Conservation (phyloP, 208 protist genomes). For the Tetramitus jugosus region DNA sequence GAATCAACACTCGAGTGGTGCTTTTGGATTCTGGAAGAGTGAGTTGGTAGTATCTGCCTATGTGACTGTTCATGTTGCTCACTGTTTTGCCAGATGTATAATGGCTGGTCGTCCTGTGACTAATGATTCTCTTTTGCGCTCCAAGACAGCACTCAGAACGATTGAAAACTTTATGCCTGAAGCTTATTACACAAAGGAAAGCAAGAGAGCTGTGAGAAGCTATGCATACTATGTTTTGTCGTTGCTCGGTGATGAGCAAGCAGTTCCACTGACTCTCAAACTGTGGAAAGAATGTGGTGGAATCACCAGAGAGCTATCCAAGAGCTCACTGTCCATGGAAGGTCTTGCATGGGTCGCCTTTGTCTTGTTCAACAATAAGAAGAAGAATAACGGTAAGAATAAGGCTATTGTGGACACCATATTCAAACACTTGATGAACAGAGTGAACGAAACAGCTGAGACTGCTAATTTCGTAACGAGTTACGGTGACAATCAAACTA, state of each 20-base stretch:
- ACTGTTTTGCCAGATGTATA: not conserved
- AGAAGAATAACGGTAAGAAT: not conserved
- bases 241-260: not conserved
- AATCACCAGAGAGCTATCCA: no score
- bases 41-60: not conserved
- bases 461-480: not conserved
- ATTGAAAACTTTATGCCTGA: not conserved
- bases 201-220: not conserved
- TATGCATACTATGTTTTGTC: constrained; percentile 3
- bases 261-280: not conserved
- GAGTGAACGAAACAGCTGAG: not conserved
- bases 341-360: not conserved
- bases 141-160: not conserved
- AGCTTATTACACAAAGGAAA: not conserved
- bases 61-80: not conserved
- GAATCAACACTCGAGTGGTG: not conserved
- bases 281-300: not conserved
- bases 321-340: not conserved
- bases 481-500: not conserved
- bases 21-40: not conserved
- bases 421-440: not conserved
- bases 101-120: not conserved
- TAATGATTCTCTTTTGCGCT: not conserved
- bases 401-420: constrained; percentile 6
- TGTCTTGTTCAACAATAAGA: not conserved